These are phyloP conservation scores for Nitzschia sp. DNA, from an alignment of 108 stramenopile genomes.

Conservation along the genomic window DNA sequence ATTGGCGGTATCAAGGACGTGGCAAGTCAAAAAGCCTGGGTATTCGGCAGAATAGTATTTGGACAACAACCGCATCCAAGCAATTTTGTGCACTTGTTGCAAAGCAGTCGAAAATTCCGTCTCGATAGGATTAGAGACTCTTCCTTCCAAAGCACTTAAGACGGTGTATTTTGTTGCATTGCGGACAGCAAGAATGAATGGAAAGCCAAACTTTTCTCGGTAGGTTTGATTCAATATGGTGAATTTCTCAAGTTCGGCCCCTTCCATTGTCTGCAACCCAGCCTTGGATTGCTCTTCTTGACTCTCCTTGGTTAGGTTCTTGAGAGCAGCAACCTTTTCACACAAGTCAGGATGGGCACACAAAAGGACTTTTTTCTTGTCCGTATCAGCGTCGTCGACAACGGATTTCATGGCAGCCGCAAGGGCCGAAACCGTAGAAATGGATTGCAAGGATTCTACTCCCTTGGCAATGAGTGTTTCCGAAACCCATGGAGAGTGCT, in stretches of 20 bases:
- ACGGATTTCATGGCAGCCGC: conserved; percentile 58
- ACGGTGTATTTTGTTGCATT: conserved; percentile 85
- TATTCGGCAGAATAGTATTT: conserved; percentile 51
- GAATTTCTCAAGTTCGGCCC: conserved; percentile 60
- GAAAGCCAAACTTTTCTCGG: conserved; percentile 67
- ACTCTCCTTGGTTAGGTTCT: conserved; percentile 61
- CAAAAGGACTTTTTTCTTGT: conserved; percentile 65
- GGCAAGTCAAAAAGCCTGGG: conserved; percentile 83
- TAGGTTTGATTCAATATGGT: conserved; percentile 57
- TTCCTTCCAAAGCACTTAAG: conserved; percentile 65
- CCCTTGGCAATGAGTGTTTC: conserved; percentile 44
- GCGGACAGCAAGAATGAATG: conserved; percentile 86
- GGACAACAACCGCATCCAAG: conserved; percentile 87
- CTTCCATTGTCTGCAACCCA: conserved; percentile 66
- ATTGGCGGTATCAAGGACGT: conserved; percentile 86
- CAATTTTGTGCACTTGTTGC: conserved; percentile 87
- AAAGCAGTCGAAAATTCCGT: conserved; percentile 65
- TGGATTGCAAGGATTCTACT: conserved; percentile 4
- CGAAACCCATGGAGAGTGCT: conserved; percentile 82
- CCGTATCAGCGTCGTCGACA: conserved; percentile 46
- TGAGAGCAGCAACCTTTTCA: conserved; percentile 41
- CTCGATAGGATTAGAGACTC: conserved; percentile 41
- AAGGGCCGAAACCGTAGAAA: conserved; percentile 51
- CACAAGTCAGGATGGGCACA: conserved; percentile 70
- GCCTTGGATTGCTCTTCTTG: conserved; percentile 79